phyloP scores from a whole-genome alignment of 2,329 filamentous ascomycete species.

The Fusarium bactridioides region DNA sequence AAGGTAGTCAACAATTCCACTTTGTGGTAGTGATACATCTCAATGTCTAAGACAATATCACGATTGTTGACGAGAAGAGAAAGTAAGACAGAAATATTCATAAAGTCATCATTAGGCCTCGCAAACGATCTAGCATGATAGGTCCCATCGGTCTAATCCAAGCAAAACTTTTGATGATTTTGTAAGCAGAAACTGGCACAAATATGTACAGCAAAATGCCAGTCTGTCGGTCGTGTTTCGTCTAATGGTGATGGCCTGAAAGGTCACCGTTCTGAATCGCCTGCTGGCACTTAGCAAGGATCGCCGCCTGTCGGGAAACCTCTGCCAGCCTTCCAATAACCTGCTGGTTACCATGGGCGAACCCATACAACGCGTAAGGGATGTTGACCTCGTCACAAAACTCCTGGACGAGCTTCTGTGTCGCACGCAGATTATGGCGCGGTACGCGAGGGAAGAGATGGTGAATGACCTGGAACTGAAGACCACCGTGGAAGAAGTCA shows the following conservation, averaged over 20 bases:
- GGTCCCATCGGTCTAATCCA: background rate
- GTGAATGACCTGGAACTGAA: constrained; percentile 91
- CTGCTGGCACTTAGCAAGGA: constrained; percentile 78
- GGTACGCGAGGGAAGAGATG: constrained; percentile 86
- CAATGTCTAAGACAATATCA: constrained; percentile 2
- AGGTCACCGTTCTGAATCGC: constrained; percentile 48
- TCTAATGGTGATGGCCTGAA: constrained; percentile 32
- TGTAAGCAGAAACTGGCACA: background rate
- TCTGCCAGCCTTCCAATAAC: constrained; percentile 81
- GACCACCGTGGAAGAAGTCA: constrained; percentile 86
- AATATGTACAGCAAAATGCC: constrained; percentile 22
- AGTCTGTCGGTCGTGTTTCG: background rate
- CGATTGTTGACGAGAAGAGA: background rate
- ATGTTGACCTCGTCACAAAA: constrained; percentile 86
- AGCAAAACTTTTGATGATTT: background rate
- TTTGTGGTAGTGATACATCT: background rate
- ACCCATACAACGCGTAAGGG: constrained; percentile 86
- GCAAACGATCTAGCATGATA: background rate
- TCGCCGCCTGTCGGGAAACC: constrained; percentile 79
- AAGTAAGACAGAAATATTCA: background rate
- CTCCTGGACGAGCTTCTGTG: constrained; percentile 78
- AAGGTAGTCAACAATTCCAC: background rate
- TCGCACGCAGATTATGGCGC: constrained; percentile 79
- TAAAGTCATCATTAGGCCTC: constrained; percentile 17
- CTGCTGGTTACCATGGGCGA: constrained; percentile 82